Evolutionary conservation across 2,329 filamentous ascomycete genomes (phyloP).

Genomic region (Alternaria angustiovoidea): DNA sequence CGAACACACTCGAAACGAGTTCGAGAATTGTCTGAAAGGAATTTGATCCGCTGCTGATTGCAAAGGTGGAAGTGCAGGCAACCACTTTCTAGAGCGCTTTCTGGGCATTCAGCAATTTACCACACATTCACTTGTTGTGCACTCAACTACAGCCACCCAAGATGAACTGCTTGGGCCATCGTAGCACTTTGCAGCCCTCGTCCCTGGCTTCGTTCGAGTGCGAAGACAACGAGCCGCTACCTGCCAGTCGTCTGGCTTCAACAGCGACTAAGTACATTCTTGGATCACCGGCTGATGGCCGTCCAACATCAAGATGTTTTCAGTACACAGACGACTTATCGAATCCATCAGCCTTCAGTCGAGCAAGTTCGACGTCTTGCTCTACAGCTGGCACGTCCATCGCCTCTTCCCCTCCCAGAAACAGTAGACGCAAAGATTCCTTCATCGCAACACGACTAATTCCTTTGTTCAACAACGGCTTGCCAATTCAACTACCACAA

Average conservation of each 20-base stretch:
- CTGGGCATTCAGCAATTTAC: background rate
- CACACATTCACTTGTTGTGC: background rate
- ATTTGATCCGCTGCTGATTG: fast-evolving
- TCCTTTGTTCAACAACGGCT: background rate
- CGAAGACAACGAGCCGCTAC: background rate
- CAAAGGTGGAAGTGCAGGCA: background rate
- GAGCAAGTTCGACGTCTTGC: background rate
- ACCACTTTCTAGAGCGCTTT: background rate
- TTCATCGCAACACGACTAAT: background rate
- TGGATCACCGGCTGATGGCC: background rate
- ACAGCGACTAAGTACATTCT: fast-evolving
- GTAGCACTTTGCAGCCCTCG: background rate
- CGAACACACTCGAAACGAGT: background rate
- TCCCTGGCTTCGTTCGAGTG: background rate
- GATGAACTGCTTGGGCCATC: background rate
- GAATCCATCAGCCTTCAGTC: background rate
- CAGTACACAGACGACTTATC: background rate
- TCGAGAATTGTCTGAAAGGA: background rate
- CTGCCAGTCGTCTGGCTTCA: background rate
- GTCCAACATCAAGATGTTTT: background rate
- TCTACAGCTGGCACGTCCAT: background rate
- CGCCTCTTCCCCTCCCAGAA: background rate
- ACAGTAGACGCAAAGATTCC: background rate
- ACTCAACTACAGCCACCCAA: background rate
- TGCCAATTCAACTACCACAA: background rate